phyloP scores from a whole-genome alignment of 2,329 filamentous ascomycete genomes.

The Colletotrichum abscissum region DNA sequence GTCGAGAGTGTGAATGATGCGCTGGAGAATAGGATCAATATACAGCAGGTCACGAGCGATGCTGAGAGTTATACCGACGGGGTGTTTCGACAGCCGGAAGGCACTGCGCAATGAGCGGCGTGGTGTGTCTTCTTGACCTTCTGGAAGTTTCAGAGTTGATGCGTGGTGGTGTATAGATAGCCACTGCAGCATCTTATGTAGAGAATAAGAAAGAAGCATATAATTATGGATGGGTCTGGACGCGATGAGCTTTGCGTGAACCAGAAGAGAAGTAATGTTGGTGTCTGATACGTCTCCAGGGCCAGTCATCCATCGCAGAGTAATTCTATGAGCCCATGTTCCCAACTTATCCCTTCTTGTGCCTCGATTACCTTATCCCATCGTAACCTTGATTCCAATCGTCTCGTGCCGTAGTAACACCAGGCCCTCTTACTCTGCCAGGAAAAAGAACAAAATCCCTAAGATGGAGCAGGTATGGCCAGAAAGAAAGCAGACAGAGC shows the following conservation, averaged over 20 bases:
- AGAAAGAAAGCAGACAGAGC: too few species aligned
- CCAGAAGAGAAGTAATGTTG: conserved; percentile 17
- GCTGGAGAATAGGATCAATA: conserved; percentile 72
- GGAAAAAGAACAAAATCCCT: too few species aligned
- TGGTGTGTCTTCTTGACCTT: neutral
- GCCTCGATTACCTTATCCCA: neutral
- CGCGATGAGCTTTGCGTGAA: neutral
- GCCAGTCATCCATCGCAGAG: neutral
- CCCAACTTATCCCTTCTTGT: neutral
- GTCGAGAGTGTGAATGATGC: conserved; percentile 77
- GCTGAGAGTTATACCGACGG: conserved; percentile 70
- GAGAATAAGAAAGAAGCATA: neutral
- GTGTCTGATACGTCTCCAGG: conserved; percentile 24
- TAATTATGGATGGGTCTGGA: neutral
- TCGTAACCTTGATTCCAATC: neutral
- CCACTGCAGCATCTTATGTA: neutral
- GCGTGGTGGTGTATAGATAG: neutral
- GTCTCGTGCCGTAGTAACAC: too few species aligned
- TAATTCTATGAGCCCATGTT: neutral
- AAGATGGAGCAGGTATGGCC: too few species aligned
- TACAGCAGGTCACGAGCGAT: conserved; percentile 69
- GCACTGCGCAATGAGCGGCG: conserved; percentile 23
- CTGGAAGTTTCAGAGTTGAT: neutral
- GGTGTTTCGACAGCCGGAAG: conserved; percentile 48
- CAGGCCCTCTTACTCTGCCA: too few species aligned